Conservation (phyloP, 2,329 filamentous ascomycete species). For the Amauroascus verrucosus region DNA sequence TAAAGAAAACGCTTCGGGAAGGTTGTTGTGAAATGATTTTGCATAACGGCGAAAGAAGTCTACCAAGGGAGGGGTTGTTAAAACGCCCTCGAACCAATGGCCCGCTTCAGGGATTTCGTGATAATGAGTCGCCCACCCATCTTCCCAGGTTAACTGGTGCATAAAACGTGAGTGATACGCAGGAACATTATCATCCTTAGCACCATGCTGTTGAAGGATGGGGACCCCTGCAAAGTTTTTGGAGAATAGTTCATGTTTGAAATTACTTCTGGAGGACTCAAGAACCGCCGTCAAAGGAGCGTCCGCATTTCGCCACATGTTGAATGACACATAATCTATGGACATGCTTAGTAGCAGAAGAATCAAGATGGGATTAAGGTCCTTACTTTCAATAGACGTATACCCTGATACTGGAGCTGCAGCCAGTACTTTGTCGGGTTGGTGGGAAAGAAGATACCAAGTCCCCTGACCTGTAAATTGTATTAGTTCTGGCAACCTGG, state of each 20-base stretch:
- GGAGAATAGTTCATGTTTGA: constrained; percentile 46
- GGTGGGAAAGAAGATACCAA: constrained; percentile 48
- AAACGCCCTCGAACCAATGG: constrained; percentile 48
- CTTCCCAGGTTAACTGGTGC: constrained; percentile 39
- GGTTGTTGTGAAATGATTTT: background rate
- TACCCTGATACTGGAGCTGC: constrained; percentile 51
- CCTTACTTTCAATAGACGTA: constrained; percentile 43
- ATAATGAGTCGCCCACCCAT: constrained; percentile 37
- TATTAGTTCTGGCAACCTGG: background rate
- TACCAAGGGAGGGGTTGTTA: constrained; percentile 42
- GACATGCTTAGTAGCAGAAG: background rate
- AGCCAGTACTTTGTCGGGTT: constrained; percentile 47
- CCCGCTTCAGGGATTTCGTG: constrained; percentile 40
- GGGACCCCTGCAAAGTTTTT: constrained; percentile 44
- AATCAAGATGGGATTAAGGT: background rate
- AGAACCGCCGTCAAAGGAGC: constrained; percentile 41
- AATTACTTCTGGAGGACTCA: constrained; percentile 42
- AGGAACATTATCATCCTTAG: constrained; percentile 49
- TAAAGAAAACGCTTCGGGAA: constrained; percentile 37
- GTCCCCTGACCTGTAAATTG: constrained; percentile 41
- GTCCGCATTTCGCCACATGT: constrained; percentile 46
- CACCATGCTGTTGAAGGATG: constrained; percentile 48
- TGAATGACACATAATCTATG: constrained; percentile 47
- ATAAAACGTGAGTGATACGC: constrained; percentile 48
- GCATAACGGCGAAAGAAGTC: constrained; percentile 38